Evolutionary conservation across 2,329 filamentous ascomycete species (phyloP), one percentile per base, ranked within the genome.

Genomic region (Botrytis galanthina): DNA sequence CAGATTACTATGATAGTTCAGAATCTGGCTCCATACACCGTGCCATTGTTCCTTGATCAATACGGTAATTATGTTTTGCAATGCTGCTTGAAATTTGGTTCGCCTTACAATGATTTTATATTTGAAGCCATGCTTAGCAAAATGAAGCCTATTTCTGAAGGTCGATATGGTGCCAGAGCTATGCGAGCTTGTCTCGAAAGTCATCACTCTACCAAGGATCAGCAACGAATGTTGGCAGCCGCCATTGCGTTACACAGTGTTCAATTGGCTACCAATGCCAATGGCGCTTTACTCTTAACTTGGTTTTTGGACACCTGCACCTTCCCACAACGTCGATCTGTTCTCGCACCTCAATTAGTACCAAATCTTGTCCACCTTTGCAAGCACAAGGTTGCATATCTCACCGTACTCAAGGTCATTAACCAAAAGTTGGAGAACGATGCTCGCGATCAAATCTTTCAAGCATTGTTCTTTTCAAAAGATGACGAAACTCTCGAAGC

Each of bases 231-330:
- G 90, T 89, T 99, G 78, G 96, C 96, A 26, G 94, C 95, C 72
- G 92, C 93, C 12, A 98, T 99, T 82, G 94, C 95, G n/a, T 87
- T 98, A 60, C 94, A 98, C 85, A 97, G 95, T 80, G 95, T 98
- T 39, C 95, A 98, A 84, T 88, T 99, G 75, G 95, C 96, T 16
- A 98, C 95, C 68, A 98, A 98, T 81, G 92, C 95, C 66, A 99
- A 99, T 79, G 96, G 96, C 46, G 96, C 96, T 60, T 86, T 99
- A 67, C 87, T 99, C 35, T 85, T 99, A 77, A 99, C 96, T 18
- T 99, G 96, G 96, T 97, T 98, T 87, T 86, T 99, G 72, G 96
- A 99, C 81, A 98, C 96, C 1, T 99, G 96, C 87, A 98, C 93
- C 22, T 97, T 98, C 85, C 94, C 95, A 51, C 90, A 92, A 78